Evolutionary conservation across 495 filamentous ascomycete genomes (phyloP).

Genomic region (Cetradonia linearis): DNA sequence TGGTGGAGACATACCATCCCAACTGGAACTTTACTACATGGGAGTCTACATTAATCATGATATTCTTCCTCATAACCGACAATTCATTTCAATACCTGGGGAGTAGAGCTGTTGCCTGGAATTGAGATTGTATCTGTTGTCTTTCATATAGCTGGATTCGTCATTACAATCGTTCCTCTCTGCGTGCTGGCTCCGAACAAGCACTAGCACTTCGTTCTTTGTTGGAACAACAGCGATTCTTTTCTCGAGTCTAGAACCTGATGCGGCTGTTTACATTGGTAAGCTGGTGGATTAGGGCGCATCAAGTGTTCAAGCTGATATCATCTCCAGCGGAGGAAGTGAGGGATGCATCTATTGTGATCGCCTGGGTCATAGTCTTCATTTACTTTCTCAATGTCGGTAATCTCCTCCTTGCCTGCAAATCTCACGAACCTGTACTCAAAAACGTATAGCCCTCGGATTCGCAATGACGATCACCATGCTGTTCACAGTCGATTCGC

Average conservation of each 20-base stretch:
- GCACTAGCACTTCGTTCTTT: constrained; percentile 18
- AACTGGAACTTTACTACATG: constrained; percentile 27
- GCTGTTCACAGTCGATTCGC: constrained; percentile 36
- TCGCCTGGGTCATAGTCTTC: constrained; percentile 37
- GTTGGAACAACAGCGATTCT: constrained; percentile 20
- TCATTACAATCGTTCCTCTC: constrained; percentile 14
- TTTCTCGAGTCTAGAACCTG: constrained; percentile 17
- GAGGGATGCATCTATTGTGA: constrained; percentile 31
- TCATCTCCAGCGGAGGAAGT: constrained; percentile 35
- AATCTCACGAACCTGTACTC: not conserved
- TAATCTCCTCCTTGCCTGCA: not conserved
- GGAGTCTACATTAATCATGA: constrained; percentile 34
- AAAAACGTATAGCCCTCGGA: constrained; percentile 19
- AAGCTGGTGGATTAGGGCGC: not conserved
- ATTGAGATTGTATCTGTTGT: constrained; percentile 28
- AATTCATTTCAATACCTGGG: constrained; percentile 24
- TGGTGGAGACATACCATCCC: constrained; percentile 26
- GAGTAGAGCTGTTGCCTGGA: constrained; percentile 18
- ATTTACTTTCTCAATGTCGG: constrained; percentile 37
- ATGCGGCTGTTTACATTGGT: constrained; percentile 24
- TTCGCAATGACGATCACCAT: constrained; percentile 35
- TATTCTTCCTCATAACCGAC: constrained; percentile 29
- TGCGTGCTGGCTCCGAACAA: constrained; percentile 28
- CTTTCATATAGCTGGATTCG: constrained; percentile 16
- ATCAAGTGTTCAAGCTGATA: not conserved